Base-by-base conservation (phyloP, 768 basidiomycete genomes). In the Gymnopilus junonius region DNA sequence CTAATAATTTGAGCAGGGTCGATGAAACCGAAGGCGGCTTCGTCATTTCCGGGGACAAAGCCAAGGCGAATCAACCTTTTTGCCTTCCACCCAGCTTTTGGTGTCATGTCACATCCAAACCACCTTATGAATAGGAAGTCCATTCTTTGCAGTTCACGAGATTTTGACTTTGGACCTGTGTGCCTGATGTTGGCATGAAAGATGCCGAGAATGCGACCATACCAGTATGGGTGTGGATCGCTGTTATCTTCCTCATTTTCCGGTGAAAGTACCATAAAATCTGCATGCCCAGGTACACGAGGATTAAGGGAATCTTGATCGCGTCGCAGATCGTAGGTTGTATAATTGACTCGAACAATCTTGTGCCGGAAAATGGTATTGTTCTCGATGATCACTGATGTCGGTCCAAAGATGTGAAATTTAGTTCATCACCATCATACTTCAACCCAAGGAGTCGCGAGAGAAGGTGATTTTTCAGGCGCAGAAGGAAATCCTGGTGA, bases 351-450 rank as follows among this genome's bases (percentile, higher is more conserved):
- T n/a, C n/a, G n/a, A n/a, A n/a, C n/a, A n/a, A n/a, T n/a, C n/a
- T n/a, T n/a, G n/a, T n/a, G n/a, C n/a, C n/a, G n/a, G n/a, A n/a
- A n/a, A n/a, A n/a, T n/a, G n/a, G n/a, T n/a, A n/a, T n/a, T n/a
- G 35, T 35, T 35, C 35, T 35, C 15, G 11, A 14, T 35, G 15
- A 14, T 32, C 10, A 32, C 10, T 10, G 32, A 32, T 32, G 10
- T 11, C 79, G 32, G 65, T 84, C 78, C 65, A 83, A 84, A 0
- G 77, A 79, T 0, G 78, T 82, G 64, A 79, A 80, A 64, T 80
- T 77, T 60, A 71, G 77, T 7, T 60, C 55, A 15, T 56, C 48
- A 1, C 68, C 74, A 14, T 74, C 72, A n/a, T 48, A 71, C 17
- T 25, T 57, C 31, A 54, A 50, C 8, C 55, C 67, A 54, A 57